Base-by-base conservation (phyloP, 2,329 filamentous ascomycete species). In the Monosporascus sp. region DNA sequence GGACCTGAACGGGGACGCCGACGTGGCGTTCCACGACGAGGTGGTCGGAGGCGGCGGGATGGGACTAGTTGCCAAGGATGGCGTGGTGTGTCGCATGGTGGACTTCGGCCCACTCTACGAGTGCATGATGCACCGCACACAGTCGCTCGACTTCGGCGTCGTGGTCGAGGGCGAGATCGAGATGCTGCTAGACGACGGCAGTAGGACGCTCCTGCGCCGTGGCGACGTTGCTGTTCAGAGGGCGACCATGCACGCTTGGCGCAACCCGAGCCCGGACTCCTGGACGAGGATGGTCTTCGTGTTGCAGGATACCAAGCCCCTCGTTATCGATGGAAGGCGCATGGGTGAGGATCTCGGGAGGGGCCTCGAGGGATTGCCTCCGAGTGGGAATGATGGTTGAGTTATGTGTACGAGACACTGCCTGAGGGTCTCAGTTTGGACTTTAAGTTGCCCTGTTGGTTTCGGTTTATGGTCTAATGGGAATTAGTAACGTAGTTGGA, bases 181-280 rank as follows among this genome's bases (percentile, higher is more conserved):
- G 55, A 69, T 82, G 65, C 52, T 75, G 3, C 65, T 83, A 5
- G 80, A 81, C 54, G 74, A 74, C n/a, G 79, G 80, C 1, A 77
- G 77, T 52, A 70, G 63, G 48, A 70, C 70, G 45, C 53, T 69
- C 24, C 68, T 84, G 72, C 67, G 69, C 47, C 68, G 72, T 11
- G 80, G 80, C 3, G 80, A 84, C 60, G 67, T 82, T n/a, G 75
- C 75, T 9, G 75, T 84, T 20, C 79, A 84, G 65, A 69, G 81
- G 41, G 78, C 73, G 1, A 81, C 79, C 3, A 78, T 76, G 68
- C 80, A 84, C 63, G 73, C 73, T 26, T 82, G 79, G 79, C 64
- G 70, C 48, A 82, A 82, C 54, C 63, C 68, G 17, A 77, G 72
- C 55, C 56, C 65, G 47, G 76, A 72, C 15, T 72, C 74, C 48